These are phyloP conservation scores for Arthrobotrys pseudoclavata DNA, from an alignment of 2,329 filamentous ascomycete genomes.

Conservation along the genomic window DNA sequence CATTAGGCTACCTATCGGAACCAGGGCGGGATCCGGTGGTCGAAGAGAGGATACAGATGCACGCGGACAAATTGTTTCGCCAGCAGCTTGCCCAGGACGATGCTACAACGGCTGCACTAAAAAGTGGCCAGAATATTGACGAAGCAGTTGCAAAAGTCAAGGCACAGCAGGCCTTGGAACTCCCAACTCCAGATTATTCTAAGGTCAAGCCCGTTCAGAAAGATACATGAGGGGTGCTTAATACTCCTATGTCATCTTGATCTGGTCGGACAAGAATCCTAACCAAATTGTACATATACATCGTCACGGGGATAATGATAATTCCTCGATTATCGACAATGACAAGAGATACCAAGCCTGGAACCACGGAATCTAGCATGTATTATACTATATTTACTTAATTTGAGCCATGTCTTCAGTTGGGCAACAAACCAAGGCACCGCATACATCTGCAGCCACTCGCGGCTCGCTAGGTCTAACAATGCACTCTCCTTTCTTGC, in stretches of 20 bases:
- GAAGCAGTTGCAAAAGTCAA: slow-evolving; percentile 49
- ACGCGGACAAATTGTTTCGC: slow-evolving; percentile 90
- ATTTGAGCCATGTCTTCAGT: neutral
- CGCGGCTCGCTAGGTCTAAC: slow-evolving; percentile 16
- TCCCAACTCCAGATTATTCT: slow-evolving; percentile 7
- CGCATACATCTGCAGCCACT: slow-evolving; percentile 6
- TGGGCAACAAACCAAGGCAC: slow-evolving; percentile 34
- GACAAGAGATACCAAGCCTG: neutral
- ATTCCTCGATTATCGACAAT: neutral
- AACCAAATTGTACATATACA: slow-evolving; percentile 6
- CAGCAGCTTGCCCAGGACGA: slow-evolving; percentile 86
- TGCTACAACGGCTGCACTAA: slow-evolving; percentile 75
- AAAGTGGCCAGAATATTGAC: slow-evolving; percentile 68
- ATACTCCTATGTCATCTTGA: neutral
- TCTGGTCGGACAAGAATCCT: neutral
- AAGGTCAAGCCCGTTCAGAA: neutral
- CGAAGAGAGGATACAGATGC: slow-evolving; percentile 93
- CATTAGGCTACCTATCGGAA: slow-evolving; percentile 84
- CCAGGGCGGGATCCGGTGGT: slow-evolving; percentile 75
- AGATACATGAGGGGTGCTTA: neutral
- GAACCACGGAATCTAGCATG: neutral
- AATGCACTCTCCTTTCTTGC: slow-evolving; percentile 45
- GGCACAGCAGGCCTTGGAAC: slow-evolving; percentile 33
- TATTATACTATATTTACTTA: slow-evolving; percentile 17
- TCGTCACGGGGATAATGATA: neutral